Percentiles rank a stretch among this genome's conserved stretches.
These are phyloP conservation scores for Sphaerulina musiva DNA, from an alignment of 2,329 filamentous ascomycete genomes.

Conservation along the genomic window DNA sequence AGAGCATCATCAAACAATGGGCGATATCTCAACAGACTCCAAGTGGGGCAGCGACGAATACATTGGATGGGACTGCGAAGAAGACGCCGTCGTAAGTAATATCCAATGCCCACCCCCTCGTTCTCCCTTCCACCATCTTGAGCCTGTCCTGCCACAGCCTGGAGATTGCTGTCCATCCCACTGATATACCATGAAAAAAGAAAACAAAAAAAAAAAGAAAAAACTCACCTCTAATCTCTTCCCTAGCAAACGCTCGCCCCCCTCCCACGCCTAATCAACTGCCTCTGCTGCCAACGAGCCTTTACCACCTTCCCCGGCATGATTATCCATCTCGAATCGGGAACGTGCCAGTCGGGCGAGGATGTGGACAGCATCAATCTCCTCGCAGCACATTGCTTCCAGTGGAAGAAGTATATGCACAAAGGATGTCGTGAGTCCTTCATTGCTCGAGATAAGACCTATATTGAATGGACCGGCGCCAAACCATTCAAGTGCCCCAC, in stretches of 20 bases:
- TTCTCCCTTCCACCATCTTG: too few relatives aligned
- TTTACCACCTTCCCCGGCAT: conserved; percentile 16
- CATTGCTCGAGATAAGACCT: neutral
- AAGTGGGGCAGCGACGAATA: too few relatives aligned
- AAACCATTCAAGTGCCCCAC: conserved; percentile 10
- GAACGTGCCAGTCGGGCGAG: conserved; percentile 8
- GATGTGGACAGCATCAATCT: conserved; percentile 7
- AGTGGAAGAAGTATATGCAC: conserved; percentile 14
- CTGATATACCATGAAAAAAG: too few relatives aligned
- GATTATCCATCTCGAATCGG: conserved; percentile 16
- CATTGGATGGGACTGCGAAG: too few relatives aligned
- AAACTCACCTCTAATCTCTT: neutral
- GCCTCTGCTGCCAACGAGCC: conserved; percentile 7
- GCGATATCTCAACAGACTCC: too few relatives aligned
- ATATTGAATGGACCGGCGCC: neutral
- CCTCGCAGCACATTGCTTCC: conserved; percentile 12
- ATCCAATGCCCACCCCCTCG: too few relatives aligned
- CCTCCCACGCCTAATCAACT: neutral
- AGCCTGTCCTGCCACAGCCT: too few relatives aligned
- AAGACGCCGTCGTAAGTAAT: too few relatives aligned
- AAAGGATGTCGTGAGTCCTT: conserved; percentile 5
- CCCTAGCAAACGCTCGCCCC: conserved; percentile 1
- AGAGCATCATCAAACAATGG: too few relatives aligned
- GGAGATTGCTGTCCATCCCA: too few relatives aligned
- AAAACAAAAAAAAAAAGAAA: too few relatives aligned